Evolutionary conservation across 75 land plant genomes (phyloP).

Genomic region (Selaginella tamariscina): DNA sequence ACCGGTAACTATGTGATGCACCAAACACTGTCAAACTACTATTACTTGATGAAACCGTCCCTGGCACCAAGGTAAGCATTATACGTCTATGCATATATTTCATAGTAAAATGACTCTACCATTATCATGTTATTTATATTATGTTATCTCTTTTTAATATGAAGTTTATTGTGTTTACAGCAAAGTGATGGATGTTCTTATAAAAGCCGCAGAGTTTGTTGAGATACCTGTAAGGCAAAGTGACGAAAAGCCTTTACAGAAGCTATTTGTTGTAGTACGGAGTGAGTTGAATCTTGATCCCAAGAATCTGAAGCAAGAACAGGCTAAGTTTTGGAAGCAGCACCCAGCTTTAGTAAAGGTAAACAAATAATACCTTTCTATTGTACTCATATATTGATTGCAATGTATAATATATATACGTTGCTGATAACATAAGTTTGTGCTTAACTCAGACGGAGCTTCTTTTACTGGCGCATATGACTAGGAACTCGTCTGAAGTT

Average conservation of each 20-base stretch:
- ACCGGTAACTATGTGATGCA: constrained; percentile 99
- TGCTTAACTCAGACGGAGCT: background rate
- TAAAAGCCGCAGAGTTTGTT: constrained; percentile 83
- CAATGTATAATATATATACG: background rate
- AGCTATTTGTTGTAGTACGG: constrained; percentile 65
- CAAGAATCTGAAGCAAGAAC: constrained; percentile 81
- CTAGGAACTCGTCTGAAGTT: constrained; percentile 1
- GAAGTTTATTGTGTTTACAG: constrained; percentile 31
- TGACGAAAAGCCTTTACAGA: constrained; percentile 82
- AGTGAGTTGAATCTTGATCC: constrained; percentile 86
- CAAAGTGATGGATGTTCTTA: constrained; percentile 94
- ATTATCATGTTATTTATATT: background rate
- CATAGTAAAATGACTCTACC: background rate
- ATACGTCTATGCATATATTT: background rate
- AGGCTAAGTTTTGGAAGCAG: constrained; percentile 94
- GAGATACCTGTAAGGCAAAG: constrained; percentile 88
- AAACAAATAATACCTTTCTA: background rate
- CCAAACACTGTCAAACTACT: constrained; percentile 76
- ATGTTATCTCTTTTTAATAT: too few species aligned
- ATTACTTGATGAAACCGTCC: constrained; percentile 82
- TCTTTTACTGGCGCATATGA: background rate
- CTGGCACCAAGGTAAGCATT: constrained; percentile 78
- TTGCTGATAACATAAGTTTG: background rate
- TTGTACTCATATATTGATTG: background rate
- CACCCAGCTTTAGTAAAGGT: constrained; percentile 92